These are phyloP conservation scores for Micractinium conductrix DNA, from an alignment of 139 green algal genomes.

Conservation along the genomic window DNA sequence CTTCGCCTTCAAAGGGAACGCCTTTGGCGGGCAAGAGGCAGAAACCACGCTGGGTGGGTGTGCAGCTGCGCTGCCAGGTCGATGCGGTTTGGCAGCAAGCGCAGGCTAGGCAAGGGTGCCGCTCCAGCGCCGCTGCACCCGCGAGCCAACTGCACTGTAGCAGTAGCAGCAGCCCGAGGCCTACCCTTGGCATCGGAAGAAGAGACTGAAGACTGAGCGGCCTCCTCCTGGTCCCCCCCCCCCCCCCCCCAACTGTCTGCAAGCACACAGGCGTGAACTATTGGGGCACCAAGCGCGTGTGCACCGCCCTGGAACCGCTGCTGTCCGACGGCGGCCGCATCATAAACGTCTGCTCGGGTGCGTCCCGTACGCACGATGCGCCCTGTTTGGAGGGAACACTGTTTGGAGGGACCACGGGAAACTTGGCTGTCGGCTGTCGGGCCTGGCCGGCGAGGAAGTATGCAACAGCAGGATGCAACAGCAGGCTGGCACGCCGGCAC, in stretches of 20 bases:
- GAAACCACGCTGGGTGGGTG: constrained; percentile 52
- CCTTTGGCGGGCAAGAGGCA: constrained; percentile 71
- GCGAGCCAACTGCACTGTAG: too few species aligned
- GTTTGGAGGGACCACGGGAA: background rate
- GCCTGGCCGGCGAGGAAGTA: background rate
- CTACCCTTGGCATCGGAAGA: too few species aligned
- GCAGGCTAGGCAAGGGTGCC: too few species aligned
- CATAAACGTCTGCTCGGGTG: constrained; percentile 56
- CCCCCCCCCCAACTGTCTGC: too few species aligned
- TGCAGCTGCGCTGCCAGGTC: too few species aligned
- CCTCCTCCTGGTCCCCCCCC: too few species aligned
- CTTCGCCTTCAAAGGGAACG: constrained; percentile 77
- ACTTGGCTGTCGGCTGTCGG: background rate
- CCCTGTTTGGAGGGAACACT: background rate
- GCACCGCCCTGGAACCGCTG: constrained; percentile 53
- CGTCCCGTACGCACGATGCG: background rate
- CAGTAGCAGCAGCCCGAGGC: too few species aligned
- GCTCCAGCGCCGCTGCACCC: too few species aligned
- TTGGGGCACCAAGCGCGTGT: constrained; percentile 45
- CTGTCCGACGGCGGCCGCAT: constrained; percentile 48
- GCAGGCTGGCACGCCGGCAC: background rate
- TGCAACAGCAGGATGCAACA: background rate
- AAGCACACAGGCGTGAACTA: too few species aligned
- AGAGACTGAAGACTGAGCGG: too few species aligned
- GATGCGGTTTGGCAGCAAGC: too few species aligned